Evolutionary conservation across 257 asterid genomes (phyloP).

Genomic region (Jaltomata sinuosa): DNA sequence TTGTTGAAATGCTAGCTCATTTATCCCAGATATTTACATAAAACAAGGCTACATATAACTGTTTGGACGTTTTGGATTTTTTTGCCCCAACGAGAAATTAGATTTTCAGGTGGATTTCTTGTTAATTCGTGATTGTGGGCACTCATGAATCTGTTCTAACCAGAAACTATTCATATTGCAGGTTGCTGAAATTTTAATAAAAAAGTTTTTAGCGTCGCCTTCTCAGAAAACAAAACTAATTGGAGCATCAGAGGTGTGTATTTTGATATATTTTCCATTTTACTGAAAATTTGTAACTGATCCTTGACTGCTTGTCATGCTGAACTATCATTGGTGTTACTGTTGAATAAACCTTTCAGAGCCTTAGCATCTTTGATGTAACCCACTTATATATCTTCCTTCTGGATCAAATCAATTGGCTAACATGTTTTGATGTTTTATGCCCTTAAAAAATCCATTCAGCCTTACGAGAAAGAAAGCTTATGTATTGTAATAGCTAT

Average conservation of each 20-base stretch:
- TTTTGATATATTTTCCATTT: neutral
- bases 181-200: constrained; percentile 74
- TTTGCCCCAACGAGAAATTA: neutral
- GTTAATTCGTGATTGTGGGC: neutral
- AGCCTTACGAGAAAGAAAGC: neutral
- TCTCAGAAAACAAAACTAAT: constrained; percentile 78
- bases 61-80: neutral
- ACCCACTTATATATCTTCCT: neutral
- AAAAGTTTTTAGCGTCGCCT: constrained; percentile 74
- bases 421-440: neutral
- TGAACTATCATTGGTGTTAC: neutral
- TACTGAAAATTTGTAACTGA: neutral
- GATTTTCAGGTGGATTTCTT: neutral
- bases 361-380: neutral
- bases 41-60: neutral
- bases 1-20: constrained; percentile 3
- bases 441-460: neutral
- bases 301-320: neutral
- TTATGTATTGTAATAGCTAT: neutral
- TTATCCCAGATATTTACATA: neutral
- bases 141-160: neutral
- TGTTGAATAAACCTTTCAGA: neutral
- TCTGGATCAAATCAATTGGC: neutral
- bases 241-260: constrained; percentile 66
- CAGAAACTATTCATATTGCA: constrained; percentile 1